A percentile compares a stretch with the other conserved stretches of the same genome.
These are phyloP conservation scores for Paspalum vaginatum DNA, from an alignment of 176 grass and related monocot species.

Conservation along the genomic window DNA sequence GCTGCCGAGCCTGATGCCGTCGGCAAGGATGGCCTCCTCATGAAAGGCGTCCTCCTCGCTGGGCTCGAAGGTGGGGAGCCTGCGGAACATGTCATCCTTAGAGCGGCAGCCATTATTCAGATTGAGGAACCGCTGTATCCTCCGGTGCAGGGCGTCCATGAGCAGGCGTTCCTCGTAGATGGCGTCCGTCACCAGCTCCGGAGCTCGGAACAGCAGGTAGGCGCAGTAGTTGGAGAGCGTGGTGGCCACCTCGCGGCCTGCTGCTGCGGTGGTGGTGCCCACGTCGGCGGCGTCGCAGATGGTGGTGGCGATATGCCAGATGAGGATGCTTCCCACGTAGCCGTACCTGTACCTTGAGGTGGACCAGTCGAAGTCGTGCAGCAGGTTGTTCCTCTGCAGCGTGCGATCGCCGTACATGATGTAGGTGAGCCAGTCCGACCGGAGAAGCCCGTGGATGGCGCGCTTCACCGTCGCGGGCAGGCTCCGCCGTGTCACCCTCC, in stretches of 20 bases:
- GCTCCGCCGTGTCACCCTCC: neutral
- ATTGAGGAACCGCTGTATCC: neutral
- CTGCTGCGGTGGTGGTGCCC: rapidly evolving
- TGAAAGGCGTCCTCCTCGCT: no score
- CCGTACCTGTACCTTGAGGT: slow-evolving; percentile 8
- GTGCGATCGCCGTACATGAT: neutral
- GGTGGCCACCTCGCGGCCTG: neutral
- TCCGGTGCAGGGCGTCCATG: neutral
- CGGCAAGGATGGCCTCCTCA: neutral
- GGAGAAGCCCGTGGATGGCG: neutral
- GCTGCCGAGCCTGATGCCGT: neutral
- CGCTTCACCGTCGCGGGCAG: neutral
- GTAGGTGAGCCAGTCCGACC: neutral
- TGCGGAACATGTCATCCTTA: neutral
- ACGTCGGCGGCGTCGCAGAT: neutral
- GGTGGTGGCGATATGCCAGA: slow-evolving; percentile 32
- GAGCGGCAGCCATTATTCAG: neutral
- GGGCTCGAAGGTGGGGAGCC: neutral
- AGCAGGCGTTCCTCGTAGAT: neutral
- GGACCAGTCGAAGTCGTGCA: neutral
- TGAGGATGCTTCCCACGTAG: neutral
- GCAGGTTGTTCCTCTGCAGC: neutral
- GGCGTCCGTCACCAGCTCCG: slow-evolving; percentile 4
- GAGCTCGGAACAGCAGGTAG: slow-evolving; percentile 16
- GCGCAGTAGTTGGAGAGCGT: slow-evolving; percentile 26